Evolutionary conservation across 2,329 filamentous ascomycete genomes (phyloP).

Genomic region (Annulohypoxylon truncatum): DNA sequence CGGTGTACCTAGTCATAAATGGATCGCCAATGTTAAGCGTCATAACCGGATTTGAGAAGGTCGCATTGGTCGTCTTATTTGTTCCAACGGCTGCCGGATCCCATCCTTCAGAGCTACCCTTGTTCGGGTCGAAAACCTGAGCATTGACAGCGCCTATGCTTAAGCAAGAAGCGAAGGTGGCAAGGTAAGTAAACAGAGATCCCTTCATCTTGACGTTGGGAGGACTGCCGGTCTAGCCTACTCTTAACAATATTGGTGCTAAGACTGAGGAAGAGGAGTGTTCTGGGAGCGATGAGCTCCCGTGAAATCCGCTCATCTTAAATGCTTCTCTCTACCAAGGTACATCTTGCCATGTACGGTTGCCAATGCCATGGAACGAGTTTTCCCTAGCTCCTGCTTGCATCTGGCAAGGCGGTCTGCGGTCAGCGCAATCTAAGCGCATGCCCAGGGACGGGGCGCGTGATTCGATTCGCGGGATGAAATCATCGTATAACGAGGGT

Average conservation of each 20-base stretch:
- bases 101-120: constrained; percentile 47
- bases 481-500: constrained; percentile 1
- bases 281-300: constrained; percentile 4
- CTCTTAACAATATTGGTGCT: constrained; percentile 1
- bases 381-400: constrained; percentile 22
- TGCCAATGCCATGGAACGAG: constrained; percentile 25
- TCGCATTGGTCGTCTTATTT: constrained; percentile 52
- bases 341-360: neutral
- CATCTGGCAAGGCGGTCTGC: constrained; percentile 22
- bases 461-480: constrained; percentile 22
- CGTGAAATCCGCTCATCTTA: constrained; percentile 24
- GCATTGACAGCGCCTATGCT: constrained; percentile 31
- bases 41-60: constrained; percentile 56
- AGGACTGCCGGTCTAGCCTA: neutral
- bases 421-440: constrained; percentile 12
- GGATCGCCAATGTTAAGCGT: constrained; percentile 55
- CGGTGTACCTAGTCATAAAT: constrained; percentile 53
- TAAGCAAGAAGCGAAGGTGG: constrained; percentile 30
- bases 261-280: neutral
- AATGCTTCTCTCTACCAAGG: constrained; percentile 14
- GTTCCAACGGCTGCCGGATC: constrained; percentile 50
- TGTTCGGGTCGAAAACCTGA: constrained; percentile 51
- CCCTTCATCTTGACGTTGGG: constrained; percentile 33
- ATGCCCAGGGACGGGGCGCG: constrained; percentile 5
- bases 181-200: constrained; percentile 2